Percentiles rank a stretch among this genome's conserved stretches.
Conservation (phyloP, 1,139 yeast species). For the Suzukiozyma palmioleophila region DNA sequence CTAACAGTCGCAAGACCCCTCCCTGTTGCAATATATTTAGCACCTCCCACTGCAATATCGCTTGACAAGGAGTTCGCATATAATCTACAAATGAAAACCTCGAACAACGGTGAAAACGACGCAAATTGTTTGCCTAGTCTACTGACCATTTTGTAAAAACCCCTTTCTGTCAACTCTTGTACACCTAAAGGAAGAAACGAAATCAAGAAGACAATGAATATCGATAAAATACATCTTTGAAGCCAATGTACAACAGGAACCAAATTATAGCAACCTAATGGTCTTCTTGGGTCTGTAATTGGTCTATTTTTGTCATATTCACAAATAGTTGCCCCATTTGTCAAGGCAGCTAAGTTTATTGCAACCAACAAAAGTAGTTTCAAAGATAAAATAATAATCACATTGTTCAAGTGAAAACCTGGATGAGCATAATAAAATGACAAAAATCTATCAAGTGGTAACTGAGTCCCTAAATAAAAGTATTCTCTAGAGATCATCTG, state of each 20-base stretch:
- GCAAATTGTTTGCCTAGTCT: constrained; percentile 44
- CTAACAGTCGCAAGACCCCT: constrained; percentile 52
- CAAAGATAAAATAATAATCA: constrained; percentile 45
- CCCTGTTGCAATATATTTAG: constrained; percentile 52
- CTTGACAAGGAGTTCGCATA: constrained; percentile 46
- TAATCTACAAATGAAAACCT: constrained; percentile 48
- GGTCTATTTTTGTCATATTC: constrained; percentile 43
- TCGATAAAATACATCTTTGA: constrained; percentile 45
- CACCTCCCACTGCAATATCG: constrained; percentile 50
- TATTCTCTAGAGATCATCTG: constrained; percentile 53
- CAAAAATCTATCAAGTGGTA: constrained; percentile 48
- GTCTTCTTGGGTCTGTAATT: constrained; percentile 42
- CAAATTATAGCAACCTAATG: constrained; percentile 44
- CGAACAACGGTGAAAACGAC: constrained; percentile 50
- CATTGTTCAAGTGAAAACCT: constrained; percentile 52
- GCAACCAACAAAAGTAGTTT: constrained; percentile 44
- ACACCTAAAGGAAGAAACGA: constrained; percentile 48
- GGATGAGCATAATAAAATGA: constrained; percentile 56
- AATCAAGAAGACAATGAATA: constrained; percentile 45
- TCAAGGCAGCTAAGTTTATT: constrained; percentile 44
- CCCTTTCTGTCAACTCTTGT: constrained; percentile 50
- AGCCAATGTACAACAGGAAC: constrained; percentile 51
- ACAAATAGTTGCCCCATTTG: constrained; percentile 43
- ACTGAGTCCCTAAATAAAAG: constrained; percentile 44
- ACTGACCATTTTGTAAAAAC: constrained; percentile 40